These are phyloP conservation scores for Alternaria sp. DNA, from an alignment of 2,329 filamentous ascomycete species.

Conservation along the genomic window DNA sequence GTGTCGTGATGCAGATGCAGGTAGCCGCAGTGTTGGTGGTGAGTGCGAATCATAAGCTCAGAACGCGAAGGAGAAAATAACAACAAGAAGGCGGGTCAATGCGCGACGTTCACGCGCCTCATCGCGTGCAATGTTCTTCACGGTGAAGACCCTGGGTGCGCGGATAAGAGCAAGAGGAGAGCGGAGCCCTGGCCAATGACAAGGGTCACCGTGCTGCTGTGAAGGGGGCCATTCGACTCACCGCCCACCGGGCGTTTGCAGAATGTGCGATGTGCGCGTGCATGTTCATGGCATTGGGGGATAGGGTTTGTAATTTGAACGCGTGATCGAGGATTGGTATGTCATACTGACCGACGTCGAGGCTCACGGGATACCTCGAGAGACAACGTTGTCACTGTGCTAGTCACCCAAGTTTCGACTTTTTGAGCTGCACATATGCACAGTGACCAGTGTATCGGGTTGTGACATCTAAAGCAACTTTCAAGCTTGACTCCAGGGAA, in stretches of 20 bases:
- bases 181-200: background rate
- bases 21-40: background rate
- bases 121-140: background rate
- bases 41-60: background rate
- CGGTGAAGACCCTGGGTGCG: background rate
- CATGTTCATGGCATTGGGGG: background rate
- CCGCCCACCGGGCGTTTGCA: slow-evolving; percentile 7
- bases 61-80: background rate
- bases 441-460: too few relatives aligned
- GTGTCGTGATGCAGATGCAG: background rate
- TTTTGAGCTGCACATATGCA: background rate
- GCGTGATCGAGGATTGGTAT: background rate
- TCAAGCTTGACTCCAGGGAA: background rate
- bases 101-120: background rate
- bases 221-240: slow-evolving; percentile 3
- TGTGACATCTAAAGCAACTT: background rate
- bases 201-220: background rate
- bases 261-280: background rate
- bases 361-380: background rate
- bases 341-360: background rate
- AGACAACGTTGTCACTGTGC: background rate
- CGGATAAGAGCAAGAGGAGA: background rate
- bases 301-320: too few relatives aligned
- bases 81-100: background rate
- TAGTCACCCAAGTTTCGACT: background rate